Evolutionary conservation across 2,329 filamentous ascomycete species (phyloP).

Genomic region (Xylaria sp.): DNA sequence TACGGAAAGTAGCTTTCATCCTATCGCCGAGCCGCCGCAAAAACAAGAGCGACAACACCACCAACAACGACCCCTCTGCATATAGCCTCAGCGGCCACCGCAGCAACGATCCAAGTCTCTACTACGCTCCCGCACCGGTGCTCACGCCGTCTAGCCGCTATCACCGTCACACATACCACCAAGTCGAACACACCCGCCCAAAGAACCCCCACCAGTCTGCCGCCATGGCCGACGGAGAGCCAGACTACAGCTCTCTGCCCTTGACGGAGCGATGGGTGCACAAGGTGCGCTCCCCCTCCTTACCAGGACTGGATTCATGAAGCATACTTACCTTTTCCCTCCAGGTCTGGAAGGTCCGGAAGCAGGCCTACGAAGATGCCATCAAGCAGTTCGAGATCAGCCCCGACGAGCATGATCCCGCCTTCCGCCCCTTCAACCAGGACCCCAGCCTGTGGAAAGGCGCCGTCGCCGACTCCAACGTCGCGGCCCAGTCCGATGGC

Average conservation of each 20-base stretch:
- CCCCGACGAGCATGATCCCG: conserved; percentile 84
- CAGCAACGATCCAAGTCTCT: not conserved
- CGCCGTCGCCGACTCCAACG: conserved; percentile 92
- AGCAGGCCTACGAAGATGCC: conserved; percentile 93
- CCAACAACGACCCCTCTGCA: conserved; percentile 9
- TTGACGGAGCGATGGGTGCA: conserved; percentile 83
- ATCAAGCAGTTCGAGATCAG: conserved; percentile 86
- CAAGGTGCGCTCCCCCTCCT: conserved; percentile 64
- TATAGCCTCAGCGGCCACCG: not conserved
- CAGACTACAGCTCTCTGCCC: conserved; percentile 83
- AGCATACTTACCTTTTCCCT: not conserved
- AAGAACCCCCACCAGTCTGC: conserved; percentile 28
- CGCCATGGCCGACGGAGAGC: conserved; percentile 82
- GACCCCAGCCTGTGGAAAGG: conserved; percentile 91
- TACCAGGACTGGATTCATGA: not conserved
- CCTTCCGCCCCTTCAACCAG: conserved; percentile 86
- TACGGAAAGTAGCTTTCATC: conserved; percentile 40
- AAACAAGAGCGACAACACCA: conserved; percentile 21
- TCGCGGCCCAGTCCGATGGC: conserved; percentile 94
- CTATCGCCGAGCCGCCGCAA: conserved; percentile 36
- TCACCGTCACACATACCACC: not conserved
- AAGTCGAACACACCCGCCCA: not conserved
- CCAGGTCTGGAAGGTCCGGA: conserved; percentile 95
- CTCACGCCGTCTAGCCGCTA: not conserved
- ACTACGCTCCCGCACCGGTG: not conserved